Base-by-base conservation (phyloP, 192 early-diverging fungal species). In the Chytriomyces confervae region DNA sequence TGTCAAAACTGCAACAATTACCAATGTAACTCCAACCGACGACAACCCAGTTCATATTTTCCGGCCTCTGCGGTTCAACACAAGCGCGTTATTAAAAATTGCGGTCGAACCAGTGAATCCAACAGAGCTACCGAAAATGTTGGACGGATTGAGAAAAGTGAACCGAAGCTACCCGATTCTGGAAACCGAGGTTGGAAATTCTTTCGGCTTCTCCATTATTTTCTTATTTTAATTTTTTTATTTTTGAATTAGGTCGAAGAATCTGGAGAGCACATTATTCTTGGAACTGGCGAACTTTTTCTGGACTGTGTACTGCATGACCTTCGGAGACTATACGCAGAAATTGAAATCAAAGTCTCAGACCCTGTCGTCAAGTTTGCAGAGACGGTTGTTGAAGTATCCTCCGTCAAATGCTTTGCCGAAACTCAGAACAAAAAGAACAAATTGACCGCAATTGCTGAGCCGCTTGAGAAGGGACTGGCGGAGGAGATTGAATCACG, bases 361-460 rank as follows among this genome's bases (percentile, higher is more conserved):
- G 97, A 99, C 81, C 97, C 98, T 6, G 95, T 97, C 13, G 97
- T 98, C 11, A 86, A 90, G 65, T 98, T 99, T 84, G 92, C 94
- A 67, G 98, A 99, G 79, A 97, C 96, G 7, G 96, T 98, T 0
- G 89, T 95, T 0, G 97, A 98, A 82, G 96, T 94, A 8, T 96
- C 95, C 36, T 86, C 94, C 9, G 84, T 98, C 72, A 96, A 97
- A 74, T 97, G 96, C 78, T 97, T 94, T 89, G 98, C 95, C 6
- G 95, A 98, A 80, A 97, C 98, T 18, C 95, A 96, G n/a, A 99
- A 99, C 84, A 95, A 96, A 83, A 96, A 96, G 94, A 99, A 99
- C 90, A 94, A 97, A 66, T 76, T 99, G 53, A 97, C 96, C 2
- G 95, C 97, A 87, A 95, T 99, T 71, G 88, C 95, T 53, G 96